Conservation (phyloP, 352 stramenopile species). For the Elongisporangium prolatum region DNA sequence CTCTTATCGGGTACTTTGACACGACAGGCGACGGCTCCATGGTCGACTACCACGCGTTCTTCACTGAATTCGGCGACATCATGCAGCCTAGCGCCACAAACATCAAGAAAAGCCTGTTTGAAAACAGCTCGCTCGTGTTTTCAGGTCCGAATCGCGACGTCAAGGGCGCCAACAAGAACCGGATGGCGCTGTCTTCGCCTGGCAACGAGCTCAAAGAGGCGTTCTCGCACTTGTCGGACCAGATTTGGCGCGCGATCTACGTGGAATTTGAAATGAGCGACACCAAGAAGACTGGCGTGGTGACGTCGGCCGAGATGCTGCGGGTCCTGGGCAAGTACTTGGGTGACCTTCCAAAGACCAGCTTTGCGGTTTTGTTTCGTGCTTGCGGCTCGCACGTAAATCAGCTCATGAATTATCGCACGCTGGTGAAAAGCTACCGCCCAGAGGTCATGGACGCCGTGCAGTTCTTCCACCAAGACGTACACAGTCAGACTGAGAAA, state of each 20-base stretch:
- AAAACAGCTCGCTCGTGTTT: constrained; percentile 68
- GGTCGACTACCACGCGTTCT: constrained; percentile 63
- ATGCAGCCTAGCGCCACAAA: constrained; percentile 22
- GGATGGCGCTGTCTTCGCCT: constrained; percentile 45
- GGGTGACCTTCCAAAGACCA: constrained; percentile 39
- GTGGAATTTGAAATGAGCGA: constrained; percentile 63
- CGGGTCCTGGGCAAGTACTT: constrained; percentile 63
- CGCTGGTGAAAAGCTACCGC: constrained; percentile 66
- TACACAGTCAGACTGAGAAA: constrained; percentile 28
- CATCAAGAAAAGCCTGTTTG: constrained; percentile 30
- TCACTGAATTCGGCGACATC: constrained; percentile 52
- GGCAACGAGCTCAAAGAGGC: constrained; percentile 72
- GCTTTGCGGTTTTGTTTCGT: constrained; percentile 58
- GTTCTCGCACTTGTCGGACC: constrained; percentile 52
- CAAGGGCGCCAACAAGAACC: constrained; percentile 56
- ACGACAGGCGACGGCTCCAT: constrained; percentile 22
- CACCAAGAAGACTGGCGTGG: constrained; percentile 47
- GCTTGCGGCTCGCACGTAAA: constrained; percentile 58
- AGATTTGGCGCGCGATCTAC: constrained; percentile 56
- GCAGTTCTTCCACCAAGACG: constrained; percentile 49
- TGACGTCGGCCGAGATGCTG: constrained; percentile 54
- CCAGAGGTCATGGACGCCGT: constrained; percentile 45
- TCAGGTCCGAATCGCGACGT: constrained; percentile 30
- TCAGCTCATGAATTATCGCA: constrained; percentile 67
- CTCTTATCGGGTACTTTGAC: constrained; percentile 30